phyloP scores from a whole-genome alignment of 352 stramenopile species.

The Albugo laibachii region DNA sequence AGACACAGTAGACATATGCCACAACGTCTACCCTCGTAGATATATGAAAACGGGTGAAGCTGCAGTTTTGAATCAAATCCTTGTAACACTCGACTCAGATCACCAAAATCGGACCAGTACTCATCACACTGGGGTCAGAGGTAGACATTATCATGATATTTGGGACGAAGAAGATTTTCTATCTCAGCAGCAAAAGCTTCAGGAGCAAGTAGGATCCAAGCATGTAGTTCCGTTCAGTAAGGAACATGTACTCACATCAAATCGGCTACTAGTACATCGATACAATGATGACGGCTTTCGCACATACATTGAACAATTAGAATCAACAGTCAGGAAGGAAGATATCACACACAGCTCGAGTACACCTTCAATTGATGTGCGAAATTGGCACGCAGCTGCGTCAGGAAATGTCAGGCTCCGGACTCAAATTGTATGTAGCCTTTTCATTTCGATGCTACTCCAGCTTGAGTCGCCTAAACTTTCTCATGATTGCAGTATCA shows the following conservation, averaged over 20 bases:
- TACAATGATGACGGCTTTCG: conserved; percentile 61
- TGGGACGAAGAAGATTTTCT: conserved; percentile 67
- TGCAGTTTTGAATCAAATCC: conserved; percentile 4
- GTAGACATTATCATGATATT: conserved; percentile 45
- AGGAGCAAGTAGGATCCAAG: conserved; percentile 13
- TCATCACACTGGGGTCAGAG: conserved; percentile 20
- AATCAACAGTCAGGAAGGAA: conserved; percentile 4
- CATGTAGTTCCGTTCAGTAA: conserved; percentile 11
- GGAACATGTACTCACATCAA: conserved; percentile 17
- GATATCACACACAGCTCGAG: not conserved
- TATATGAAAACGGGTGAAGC: conserved; percentile 3
- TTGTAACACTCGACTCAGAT: conserved; percentile 19
- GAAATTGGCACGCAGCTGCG: no score
- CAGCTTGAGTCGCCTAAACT: no score
- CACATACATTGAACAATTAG: conserved; percentile 21
- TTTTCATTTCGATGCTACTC: no score
- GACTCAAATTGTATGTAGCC: no score
- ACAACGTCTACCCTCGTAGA: conserved; percentile 1
- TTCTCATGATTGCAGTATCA: no score
- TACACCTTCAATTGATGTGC: not conserved
- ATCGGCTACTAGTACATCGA: conserved; percentile 44
- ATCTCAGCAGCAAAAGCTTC: conserved; percentile 11
- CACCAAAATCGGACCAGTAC: conserved; percentile 6
- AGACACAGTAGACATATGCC: conserved; percentile 27
- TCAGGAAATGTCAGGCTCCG: no score